Conservation (phyloP, 2,329 filamentous ascomycete genomes). For the Fusarium caatingaense region DNA sequence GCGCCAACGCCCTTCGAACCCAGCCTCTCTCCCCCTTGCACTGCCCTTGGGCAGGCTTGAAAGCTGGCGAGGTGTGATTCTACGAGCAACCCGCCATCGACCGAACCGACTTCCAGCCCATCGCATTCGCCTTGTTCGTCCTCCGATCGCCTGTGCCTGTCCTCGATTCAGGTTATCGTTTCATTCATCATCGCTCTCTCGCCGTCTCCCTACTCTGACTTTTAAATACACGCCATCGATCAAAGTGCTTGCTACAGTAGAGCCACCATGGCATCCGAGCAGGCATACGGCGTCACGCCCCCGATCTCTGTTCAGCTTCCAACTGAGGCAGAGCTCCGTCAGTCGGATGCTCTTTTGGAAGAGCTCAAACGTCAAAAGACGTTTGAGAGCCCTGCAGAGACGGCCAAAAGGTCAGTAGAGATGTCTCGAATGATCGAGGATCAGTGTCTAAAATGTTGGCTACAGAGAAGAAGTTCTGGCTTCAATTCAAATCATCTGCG, state of each 20-base stretch:
- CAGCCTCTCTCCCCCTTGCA: slow-evolving; percentile 40
- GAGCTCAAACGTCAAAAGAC: slow-evolving; percentile 92
- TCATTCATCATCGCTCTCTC: not conserved
- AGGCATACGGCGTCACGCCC: slow-evolving; percentile 76
- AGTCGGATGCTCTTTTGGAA: slow-evolving; percentile 82
- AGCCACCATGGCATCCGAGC: slow-evolving; percentile 54
- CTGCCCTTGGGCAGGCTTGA: slow-evolving; percentile 40
- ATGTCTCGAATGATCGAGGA: not conserved
- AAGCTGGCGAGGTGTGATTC: slow-evolving; percentile 8
- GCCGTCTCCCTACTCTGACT: not conserved
- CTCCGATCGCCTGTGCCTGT: not conserved
- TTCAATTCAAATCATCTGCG: slow-evolving; percentile 80
- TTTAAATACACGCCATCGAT: slow-evolving; percentile 10
- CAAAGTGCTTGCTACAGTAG: slow-evolving; percentile 7
- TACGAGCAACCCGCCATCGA: slow-evolving; percentile 1
- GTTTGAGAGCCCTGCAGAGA: slow-evolving; percentile 87
- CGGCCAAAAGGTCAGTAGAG: slow-evolving; percentile 75
- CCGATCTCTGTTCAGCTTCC: slow-evolving; percentile 84
- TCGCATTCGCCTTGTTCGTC: slow-evolving; percentile 2
- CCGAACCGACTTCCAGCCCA: slow-evolving; percentile 2
- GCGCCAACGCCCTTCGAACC: slow-evolving; percentile 18
- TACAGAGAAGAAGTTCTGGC: slow-evolving; percentile 69
- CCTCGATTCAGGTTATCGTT: not conserved
- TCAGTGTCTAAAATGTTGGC: slow-evolving; percentile 16
- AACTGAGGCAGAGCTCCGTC: slow-evolving; percentile 78